Evolutionary conservation across 164 flowering plant species (phyloP), one percentile per base, ranked within the genome.

Genomic region (Umbellularia californica): DNA sequence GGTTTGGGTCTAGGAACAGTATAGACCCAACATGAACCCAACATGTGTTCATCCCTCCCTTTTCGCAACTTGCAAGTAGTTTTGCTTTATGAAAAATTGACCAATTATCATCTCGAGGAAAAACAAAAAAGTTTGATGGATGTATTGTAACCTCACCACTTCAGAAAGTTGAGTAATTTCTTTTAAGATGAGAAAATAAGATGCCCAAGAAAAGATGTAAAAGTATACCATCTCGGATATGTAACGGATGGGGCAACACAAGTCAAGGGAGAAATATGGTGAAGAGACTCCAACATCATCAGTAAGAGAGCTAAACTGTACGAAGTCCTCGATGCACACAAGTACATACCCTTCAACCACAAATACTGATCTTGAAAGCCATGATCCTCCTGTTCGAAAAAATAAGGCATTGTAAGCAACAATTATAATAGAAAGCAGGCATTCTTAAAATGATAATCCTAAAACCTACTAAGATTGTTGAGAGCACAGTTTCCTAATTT

Each of bases 311-410:
- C 87, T 78, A 50, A 91, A 84, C 79, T 82, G 88, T 82, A 55
- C 70, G 23, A 91, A 52, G 77, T 91, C 92, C 76, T 91, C 97
- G 52, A 70, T 77, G 81, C 94, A 93, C 12, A 89, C 63, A 78
- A 90, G 68, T 70, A 93, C 35, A 81, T 86, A 82, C 13, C 86
- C 85, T 80, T 84, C 86, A 27, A 75, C 72, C 70, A 91, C 81
- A 84, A 90, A 88, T n/a, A 93, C 60, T 13, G 94, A 90, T 83
- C 95, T 85, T 68, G 83, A 75, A 71, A 83, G 69, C 94, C 94
- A 92, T 68, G 72, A 74, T 67, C 83, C 80, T 72, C 80, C 97
- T 91, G 91, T 71, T 41, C 41, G 66, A 35, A 17, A 71, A 66
- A 50, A 70, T 15, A n/a, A 67, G 5, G 60, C 58, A 33, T 5